These are phyloP conservation scores for Xylaria arbuscula DNA, from an alignment of 2,329 filamentous ascomycete species.

Conservation along the genomic window DNA sequence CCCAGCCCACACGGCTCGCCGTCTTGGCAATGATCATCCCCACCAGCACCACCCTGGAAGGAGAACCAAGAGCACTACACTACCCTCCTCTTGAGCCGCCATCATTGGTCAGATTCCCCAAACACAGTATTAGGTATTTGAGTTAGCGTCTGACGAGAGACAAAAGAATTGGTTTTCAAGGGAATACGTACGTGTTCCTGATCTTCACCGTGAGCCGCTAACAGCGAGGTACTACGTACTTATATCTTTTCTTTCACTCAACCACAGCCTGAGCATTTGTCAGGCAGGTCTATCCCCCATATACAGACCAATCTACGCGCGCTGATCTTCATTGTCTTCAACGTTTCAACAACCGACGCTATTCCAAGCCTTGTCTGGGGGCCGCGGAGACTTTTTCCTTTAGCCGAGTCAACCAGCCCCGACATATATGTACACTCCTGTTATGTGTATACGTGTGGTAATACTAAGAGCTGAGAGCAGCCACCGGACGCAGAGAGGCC, in stretches of 20 bases:
- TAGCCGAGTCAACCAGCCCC: no score
- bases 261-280: constrained; percentile 21
- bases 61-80: constrained; percentile 13
- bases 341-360: constrained; percentile 22
- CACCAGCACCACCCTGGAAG: background rate
- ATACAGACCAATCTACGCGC: constrained; percentile 27
- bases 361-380: background rate
- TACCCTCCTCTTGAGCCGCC: constrained; percentile 4
- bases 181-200: background rate
- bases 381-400: background rate
- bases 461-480: background rate
- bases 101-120: constrained; percentile 10
- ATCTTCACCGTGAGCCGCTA: background rate
- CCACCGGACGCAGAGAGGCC: background rate
- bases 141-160: constrained; percentile 23
- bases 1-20: background rate
- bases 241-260: background rate
- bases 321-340: constrained; percentile 31
- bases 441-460: background rate
- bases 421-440: background rate
- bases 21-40: constrained; percentile 32
- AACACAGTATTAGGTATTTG: constrained; percentile 16
- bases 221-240: no score
- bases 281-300: constrained; percentile 14
- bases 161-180: background rate